These are phyloP conservation scores for Boletus edulis DNA, from an alignment of 768 basidiomycete species.

Conservation along the genomic window DNA sequence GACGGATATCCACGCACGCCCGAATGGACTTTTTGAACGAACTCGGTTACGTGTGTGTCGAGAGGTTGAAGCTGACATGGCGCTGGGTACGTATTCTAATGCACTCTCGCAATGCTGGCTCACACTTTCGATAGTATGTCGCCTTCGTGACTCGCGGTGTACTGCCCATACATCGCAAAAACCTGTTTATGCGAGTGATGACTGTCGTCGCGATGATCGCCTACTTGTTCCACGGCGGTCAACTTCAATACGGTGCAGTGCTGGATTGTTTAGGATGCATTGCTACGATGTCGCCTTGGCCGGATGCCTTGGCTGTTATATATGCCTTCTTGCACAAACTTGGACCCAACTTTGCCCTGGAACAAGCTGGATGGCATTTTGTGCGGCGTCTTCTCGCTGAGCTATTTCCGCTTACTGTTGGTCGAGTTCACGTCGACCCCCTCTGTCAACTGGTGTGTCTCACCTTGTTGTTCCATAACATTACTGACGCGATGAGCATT, in stretches of 20 bases:
- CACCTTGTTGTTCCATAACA: background rate
- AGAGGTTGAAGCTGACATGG: conserved; percentile 13
- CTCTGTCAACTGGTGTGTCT: conserved; percentile 17
- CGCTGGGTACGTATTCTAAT: conserved; percentile 10
- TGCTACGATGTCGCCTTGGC: conserved; percentile 14
- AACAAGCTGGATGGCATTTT: conserved; percentile 12
- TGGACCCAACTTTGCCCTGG: conserved; percentile 14
- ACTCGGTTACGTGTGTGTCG: conserved; percentile 7
- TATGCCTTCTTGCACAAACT: conserved; percentile 16
- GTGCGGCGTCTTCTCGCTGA: conserved; percentile 10
- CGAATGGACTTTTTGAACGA: conserved; percentile 10
- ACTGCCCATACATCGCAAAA: conserved; percentile 1
- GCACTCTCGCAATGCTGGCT: background rate
- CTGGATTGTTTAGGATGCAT: conserved; percentile 8
- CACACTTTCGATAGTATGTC: conserved; percentile 10
- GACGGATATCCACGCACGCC: conserved; percentile 1
- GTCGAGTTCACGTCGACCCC: conserved; percentile 4
- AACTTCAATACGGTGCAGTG: conserved; percentile 3
- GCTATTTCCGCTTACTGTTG: conserved; percentile 1
- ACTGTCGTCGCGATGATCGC: conserved; percentile 13
- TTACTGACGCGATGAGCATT: conserved; percentile 1
- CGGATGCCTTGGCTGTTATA: conserved; percentile 16
- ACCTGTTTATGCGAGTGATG: conserved; percentile 14
- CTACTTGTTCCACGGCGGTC: conserved; percentile 12
- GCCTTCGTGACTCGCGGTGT: background rate